phyloP scores from a whole-genome alignment of 108 stramenopile genomes.

The Skeletonema tropicum region DNA sequence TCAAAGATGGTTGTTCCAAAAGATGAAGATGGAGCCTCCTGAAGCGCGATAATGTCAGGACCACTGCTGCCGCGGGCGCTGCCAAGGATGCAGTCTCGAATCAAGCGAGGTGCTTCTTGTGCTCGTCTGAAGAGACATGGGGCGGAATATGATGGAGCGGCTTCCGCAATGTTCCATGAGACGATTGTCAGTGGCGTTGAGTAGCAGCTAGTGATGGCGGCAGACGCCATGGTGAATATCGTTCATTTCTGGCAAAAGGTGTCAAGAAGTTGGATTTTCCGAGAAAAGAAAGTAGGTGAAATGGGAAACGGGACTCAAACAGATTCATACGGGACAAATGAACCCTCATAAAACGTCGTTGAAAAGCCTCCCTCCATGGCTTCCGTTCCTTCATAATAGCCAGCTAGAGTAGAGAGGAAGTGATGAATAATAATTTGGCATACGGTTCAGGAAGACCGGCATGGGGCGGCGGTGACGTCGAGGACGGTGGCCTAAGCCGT shows the following conservation, averaged over 20 bases:
- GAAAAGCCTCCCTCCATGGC: too few relatives aligned
- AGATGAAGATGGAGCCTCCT: slow-evolving; percentile 37
- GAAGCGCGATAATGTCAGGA: slow-evolving; percentile 38
- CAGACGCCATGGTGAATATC: background rate
- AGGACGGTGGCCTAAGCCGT: slow-evolving; percentile 39
- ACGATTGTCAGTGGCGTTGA: slow-evolving; percentile 25
- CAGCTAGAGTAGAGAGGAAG: background rate
- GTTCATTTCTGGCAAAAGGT: too few relatives aligned
- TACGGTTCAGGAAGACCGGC: slow-evolving; percentile 54
- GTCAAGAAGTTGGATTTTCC: too few relatives aligned
- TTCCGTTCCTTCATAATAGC: too few relatives aligned
- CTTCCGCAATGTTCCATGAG: slow-evolving; percentile 43
- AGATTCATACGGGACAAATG: too few relatives aligned
- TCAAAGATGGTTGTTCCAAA: slow-evolving; percentile 24
- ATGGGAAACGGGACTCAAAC: too few relatives aligned
- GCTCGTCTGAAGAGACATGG: slow-evolving; percentile 11
- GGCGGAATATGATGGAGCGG: slow-evolving; percentile 25
- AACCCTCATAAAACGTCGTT: too few relatives aligned
- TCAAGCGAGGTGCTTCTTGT: slow-evolving; percentile 21
- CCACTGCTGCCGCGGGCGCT: background rate
- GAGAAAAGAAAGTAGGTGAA: too few relatives aligned
- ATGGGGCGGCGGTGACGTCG: slow-evolving; percentile 45
- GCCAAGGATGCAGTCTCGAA: slow-evolving; percentile 30
- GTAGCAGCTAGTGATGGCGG: background rate
- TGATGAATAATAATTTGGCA: slow-evolving; percentile 11